Evolutionary conservation across 306 rosid genomes (phyloP).

Genomic region (Styphnolobium japonicum): DNA sequence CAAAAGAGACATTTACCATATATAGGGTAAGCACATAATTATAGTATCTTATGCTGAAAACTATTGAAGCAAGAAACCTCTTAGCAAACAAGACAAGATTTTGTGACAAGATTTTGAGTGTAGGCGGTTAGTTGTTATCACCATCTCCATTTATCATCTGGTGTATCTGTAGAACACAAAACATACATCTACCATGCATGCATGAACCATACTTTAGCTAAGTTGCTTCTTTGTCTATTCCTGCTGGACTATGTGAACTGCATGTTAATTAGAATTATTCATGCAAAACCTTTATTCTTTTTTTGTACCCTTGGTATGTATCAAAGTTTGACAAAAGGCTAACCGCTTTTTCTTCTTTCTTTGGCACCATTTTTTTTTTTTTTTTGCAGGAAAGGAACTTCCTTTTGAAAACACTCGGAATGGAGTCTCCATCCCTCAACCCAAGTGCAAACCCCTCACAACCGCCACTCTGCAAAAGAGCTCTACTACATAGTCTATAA

Average conservation of each 20-base stretch:
- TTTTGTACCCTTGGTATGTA: neutral
- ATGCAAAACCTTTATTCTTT: neutral
- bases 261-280: conserved; percentile 2
- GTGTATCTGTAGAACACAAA: neutral
- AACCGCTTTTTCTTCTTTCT: conserved; percentile 15
- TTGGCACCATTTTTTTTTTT: neutral
- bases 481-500: conserved; percentile 83
- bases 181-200: conserved; percentile 6
- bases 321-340: conserved; percentile 18
- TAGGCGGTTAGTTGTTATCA: neutral
- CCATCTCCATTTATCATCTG: conserved; percentile 9
- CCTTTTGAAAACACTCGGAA: conserved; percentile 93
- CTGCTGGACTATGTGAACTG: neutral
- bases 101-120: conserved; percentile 2
- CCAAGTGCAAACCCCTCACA: conserved; percentile 57
- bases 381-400: conserved; percentile 90
- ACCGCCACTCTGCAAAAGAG: conserved; percentile 95
- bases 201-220: neutral
- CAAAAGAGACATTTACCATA: neutral
- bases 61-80: conserved; percentile 2
- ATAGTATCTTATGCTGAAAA: neutral
- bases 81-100: neutral
- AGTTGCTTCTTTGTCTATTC: neutral
- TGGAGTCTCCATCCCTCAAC: conserved; percentile 73
- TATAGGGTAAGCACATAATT: neutral